Conservation (phyloP, 306 rosid species). For the Lathyrus oleraceus region DNA sequence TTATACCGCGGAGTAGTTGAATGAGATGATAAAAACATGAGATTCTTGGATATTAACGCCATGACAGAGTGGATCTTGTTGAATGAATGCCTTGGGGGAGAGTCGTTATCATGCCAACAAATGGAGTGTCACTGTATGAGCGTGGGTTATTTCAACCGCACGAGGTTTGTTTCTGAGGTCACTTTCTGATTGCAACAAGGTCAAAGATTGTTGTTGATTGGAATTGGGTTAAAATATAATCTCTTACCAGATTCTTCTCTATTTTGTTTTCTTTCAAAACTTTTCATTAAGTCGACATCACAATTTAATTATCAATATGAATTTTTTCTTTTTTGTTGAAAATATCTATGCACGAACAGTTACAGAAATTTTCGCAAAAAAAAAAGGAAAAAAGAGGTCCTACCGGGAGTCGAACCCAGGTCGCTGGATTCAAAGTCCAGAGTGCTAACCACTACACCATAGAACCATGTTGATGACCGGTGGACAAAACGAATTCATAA, state of each 20-base stretch:
- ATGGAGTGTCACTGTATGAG: conserved; percentile 17
- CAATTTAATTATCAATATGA: background rate
- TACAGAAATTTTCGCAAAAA: background rate
- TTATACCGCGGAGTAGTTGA: no score
- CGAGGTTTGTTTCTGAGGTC: conserved; percentile 21
- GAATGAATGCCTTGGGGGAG: background rate
- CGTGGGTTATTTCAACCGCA: conserved; percentile 26
- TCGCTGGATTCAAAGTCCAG: conserved; percentile 23
- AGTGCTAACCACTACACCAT: conserved; percentile 23
- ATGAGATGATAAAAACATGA: no score
- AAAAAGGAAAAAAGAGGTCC: background rate
- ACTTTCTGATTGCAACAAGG: conserved; percentile 32
- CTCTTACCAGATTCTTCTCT: conserved; percentile 19
- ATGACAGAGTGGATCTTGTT: background rate
- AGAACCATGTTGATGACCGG: background rate
- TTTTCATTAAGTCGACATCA: conserved; percentile 13
- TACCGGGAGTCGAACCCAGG: conserved; percentile 27
- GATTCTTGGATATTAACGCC: no score
- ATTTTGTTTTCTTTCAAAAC: background rate
- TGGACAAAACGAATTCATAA: no score
- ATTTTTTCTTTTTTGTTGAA: no score
- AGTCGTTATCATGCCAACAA: conserved; percentile 15
- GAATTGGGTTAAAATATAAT: conserved; percentile 12
- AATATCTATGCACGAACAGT: background rate
- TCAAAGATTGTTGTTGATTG: conserved; percentile 45